Base-by-base conservation (phyloP, 352 stramenopile genomes). In the Thalassiosira hispida region DNA sequence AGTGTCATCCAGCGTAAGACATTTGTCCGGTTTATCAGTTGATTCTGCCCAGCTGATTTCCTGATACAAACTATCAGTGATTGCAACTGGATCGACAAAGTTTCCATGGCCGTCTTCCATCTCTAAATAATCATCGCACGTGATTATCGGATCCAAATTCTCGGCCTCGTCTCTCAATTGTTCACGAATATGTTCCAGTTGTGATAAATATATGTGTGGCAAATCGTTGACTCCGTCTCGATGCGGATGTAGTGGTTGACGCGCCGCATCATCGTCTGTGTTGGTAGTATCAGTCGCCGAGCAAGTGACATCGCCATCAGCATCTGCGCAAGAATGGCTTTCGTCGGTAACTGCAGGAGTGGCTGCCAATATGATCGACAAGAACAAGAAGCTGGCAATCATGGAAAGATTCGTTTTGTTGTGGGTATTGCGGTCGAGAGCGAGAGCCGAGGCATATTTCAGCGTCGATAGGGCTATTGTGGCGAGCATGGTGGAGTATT, bases 381-480 rank as follows among this genome's bases (percentile, higher is more conserved):
- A 8, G 31, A 38, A 38, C n/a, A n/a, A n/a, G n/a, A n/a, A n/a
- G n/a, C n/a, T n/a, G n/a, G n/a, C n/a, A n/a, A n/a, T n/a, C n/a
- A n/a, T n/a, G n/a, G n/a, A n/a, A n/a, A n/a, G n/a, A n/a, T n/a
- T n/a, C n/a, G n/a, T n/a, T n/a, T n/a, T n/a, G n/a, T n/a, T n/a
- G n/a, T n/a, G n/a, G n/a, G n/a, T n/a, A n/a, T n/a, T n/a, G n/a
- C n/a, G n/a, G n/a, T n/a, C n/a, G n/a, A n/a, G n/a, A n/a, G n/a
- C n/a, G 40, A 49, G n/a, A 18, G 40, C 40, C 6, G 40, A 4
- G 40, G 40, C 40, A 18, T 49, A 49, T 51, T 80, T 85, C 7
- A 79, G 65, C 47, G 83, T 63, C 65, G 84, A 77, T 16, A 87
- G 35, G 14, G 85, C 67, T 57, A 89, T 60, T 22, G 70, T 49